Percentiles rank a stretch among this genome's conserved stretches.
Conservation (phyloP, 1,139 yeast genomes). For the Petasospora rhodanensis region DNA sequence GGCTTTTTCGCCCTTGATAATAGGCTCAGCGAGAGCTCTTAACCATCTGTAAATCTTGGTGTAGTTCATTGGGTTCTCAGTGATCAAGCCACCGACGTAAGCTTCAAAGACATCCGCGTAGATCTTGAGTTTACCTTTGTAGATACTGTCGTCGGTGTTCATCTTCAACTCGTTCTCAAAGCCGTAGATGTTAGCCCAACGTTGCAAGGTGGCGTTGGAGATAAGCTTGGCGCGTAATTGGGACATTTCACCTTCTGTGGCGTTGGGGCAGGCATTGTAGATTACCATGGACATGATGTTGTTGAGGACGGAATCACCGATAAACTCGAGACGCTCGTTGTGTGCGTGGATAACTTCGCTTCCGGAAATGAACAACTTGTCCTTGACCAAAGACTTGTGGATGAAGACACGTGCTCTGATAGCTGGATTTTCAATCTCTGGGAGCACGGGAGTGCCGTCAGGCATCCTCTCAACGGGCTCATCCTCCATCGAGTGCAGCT, state of each 20-base stretch:
- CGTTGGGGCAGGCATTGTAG: constrained; percentile 60
- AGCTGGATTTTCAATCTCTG: constrained; percentile 55
- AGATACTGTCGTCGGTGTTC: constrained; percentile 27
- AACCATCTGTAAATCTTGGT: constrained; percentile 21
- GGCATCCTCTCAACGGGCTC: constrained; percentile 2
- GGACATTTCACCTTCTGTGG: constrained; percentile 80
- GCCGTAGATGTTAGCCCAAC: constrained; percentile 68
- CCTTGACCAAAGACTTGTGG: constrained; percentile 70
- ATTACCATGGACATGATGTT: constrained; percentile 66
- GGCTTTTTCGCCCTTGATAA: constrained; percentile 7
- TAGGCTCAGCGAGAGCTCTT: constrained; percentile 19
- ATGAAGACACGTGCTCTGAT: constrained; percentile 71
- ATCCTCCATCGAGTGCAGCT: neutral
- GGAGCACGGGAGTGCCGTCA: constrained; percentile 53
- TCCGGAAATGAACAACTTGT: constrained; percentile 50
- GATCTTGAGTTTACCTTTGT: constrained; percentile 27
- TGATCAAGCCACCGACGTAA: constrained; percentile 24
- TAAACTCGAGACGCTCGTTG: constrained; percentile 87
- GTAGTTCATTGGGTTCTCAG: constrained; percentile 20
- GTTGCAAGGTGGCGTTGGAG: constrained; percentile 66
- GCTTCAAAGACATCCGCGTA: constrained; percentile 28
- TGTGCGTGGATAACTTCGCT: constrained; percentile 59
- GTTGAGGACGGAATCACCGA: constrained; percentile 88
- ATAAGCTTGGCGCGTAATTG: constrained; percentile 66
- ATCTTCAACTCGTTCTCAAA: constrained; percentile 58